Percentiles rank a stretch among this genome's conserved stretches.
Evolutionary conservation across 2,329 filamentous ascomycete species (phyloP).

Genomic region (Scytalidium lignicola): DNA sequence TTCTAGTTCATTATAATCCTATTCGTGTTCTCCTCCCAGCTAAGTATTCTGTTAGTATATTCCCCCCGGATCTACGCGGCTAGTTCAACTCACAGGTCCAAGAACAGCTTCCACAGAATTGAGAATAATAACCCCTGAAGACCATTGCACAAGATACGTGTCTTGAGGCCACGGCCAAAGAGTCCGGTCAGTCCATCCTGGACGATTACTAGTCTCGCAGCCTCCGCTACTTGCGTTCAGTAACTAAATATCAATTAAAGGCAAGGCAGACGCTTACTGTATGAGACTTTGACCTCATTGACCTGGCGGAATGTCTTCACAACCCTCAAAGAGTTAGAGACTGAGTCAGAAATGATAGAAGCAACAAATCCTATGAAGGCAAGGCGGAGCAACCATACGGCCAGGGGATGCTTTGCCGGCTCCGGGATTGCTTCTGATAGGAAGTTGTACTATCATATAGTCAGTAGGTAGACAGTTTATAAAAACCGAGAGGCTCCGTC

Average conservation of each 20-base stretch:
- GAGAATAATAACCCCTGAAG: slow-evolving; percentile 42
- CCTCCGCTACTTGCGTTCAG: slow-evolving; percentile 30
- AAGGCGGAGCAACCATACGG: slow-evolving; percentile 38
- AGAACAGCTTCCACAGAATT: slow-evolving; percentile 44
- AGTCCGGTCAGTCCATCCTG: slow-evolving; percentile 38
- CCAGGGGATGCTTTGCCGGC: slow-evolving; percentile 34
- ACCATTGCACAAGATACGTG: slow-evolving; percentile 43
- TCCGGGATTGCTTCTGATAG: slow-evolving; percentile 34
- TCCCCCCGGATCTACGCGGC: too few species aligned
- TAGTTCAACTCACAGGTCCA: slow-evolving; percentile 40
- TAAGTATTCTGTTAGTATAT: background rate
- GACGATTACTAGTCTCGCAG: slow-evolving; percentile 34
- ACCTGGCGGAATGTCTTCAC: slow-evolving; percentile 46
- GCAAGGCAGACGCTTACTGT: slow-evolving; percentile 27
- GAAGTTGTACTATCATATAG: slow-evolving; percentile 35
- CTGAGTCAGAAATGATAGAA: slow-evolving; percentile 39
- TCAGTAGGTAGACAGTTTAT: background rate
- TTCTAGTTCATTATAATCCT: too few species aligned
- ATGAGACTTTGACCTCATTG: slow-evolving; percentile 42
- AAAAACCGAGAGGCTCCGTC: slow-evolving; percentile 1
- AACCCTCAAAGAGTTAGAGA: slow-evolving; percentile 43
- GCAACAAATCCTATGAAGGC: slow-evolving; percentile 40
- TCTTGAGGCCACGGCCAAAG: slow-evolving; percentile 40
- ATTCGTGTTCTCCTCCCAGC: slow-evolving; percentile 11
- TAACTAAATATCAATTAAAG: background rate